Percentiles rank a stretch among this genome's conserved stretches.
phyloP scores from a whole-genome alignment of 345 rosid species.

The Boechera divaricarpa region DNA sequence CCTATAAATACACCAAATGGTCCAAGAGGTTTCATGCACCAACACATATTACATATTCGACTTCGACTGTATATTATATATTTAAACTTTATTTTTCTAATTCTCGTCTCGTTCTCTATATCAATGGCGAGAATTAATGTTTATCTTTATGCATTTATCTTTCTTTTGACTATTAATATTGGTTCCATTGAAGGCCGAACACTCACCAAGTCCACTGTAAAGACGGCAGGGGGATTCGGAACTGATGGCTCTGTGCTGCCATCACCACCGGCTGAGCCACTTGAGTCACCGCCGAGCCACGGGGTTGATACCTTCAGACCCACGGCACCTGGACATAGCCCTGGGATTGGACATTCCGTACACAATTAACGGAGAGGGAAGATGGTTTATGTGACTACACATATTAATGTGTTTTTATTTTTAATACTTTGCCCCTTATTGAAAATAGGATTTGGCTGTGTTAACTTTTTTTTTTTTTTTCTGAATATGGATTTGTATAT shows the following conservation, averaged over 20 bases:
- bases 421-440: slow-evolving; percentile 7
- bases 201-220: slow-evolving; percentile 22
- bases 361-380: slow-evolving; percentile 21
- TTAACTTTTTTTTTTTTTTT: neutral
- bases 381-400: slow-evolving; percentile 3
- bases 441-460: slow-evolving; percentile 14
- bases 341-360: slow-evolving; percentile 62
- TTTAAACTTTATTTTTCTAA: slow-evolving; percentile 7
- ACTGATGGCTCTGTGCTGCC: slow-evolving; percentile 14
- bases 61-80: slow-evolving; percentile 21
- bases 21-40: slow-evolving; percentile 38
- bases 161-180: slow-evolving; percentile 26
- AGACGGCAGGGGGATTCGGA: neutral
- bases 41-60: slow-evolving; percentile 27
- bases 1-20: slow-evolving; percentile 36
- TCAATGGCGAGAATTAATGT: slow-evolving; percentile 43
- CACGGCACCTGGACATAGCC: slow-evolving; percentile 61
- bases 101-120: slow-evolving; percentile 6
- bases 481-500: slow-evolving; percentile 29
- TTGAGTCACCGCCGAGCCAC: slow-evolving; percentile 25
- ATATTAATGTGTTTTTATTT: slow-evolving; percentile 2
- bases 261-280: slow-evolving; percentile 10
- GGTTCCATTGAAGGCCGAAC: slow-evolving; percentile 35
- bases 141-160: slow-evolving; percentile 32
- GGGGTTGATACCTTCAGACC: slow-evolving; percentile 50